These are phyloP conservation scores for Spiromastix sp. DNA, from an alignment of 2,329 filamentous ascomycete genomes.

Conservation along the genomic window DNA sequence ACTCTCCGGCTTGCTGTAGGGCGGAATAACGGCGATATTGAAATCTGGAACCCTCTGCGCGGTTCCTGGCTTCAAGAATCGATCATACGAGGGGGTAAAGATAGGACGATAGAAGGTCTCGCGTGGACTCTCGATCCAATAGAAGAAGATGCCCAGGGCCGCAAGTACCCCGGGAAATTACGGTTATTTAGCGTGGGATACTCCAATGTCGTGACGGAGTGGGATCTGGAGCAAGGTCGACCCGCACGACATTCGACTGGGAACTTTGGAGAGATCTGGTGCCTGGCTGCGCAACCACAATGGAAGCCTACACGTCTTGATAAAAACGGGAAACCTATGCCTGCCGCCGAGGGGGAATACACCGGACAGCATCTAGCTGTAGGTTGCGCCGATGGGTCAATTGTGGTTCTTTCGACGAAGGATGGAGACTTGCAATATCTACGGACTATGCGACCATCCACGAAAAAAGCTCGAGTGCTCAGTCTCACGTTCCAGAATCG, in stretches of 20 bases:
- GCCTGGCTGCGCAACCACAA: constrained; percentile 74
- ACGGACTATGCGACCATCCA: constrained; percentile 63
- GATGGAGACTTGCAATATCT: constrained; percentile 76
- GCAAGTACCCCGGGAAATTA: constrained; percentile 57
- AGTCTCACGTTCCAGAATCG: constrained; percentile 84
- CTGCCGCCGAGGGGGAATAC: constrained; percentile 28
- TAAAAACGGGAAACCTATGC: constrained; percentile 25
- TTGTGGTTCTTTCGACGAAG: constrained; percentile 77
- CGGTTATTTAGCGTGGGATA: constrained; percentile 95
- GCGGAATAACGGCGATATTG: constrained; percentile 88
- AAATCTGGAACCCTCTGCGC: constrained; percentile 86
- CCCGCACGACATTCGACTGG: constrained; percentile 77
- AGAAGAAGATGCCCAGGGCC: constrained; percentile 53
- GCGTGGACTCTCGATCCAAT: constrained; percentile 84
- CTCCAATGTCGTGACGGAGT: constrained; percentile 85
- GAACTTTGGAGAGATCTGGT: constrained; percentile 96
- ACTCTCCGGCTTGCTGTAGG: constrained; percentile 75
- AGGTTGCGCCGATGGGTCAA: constrained; percentile 83
- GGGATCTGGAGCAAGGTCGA: constrained; percentile 72
- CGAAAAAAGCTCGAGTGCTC: constrained; percentile 79
- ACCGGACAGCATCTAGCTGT: constrained; percentile 60
- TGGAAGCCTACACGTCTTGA: constrained; percentile 29
- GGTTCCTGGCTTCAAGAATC: constrained; percentile 85
- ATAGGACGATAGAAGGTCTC: constrained; percentile 79
- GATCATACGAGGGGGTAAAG: constrained; percentile 70